Conservation (phyloP, 2,329 filamentous ascomycete genomes). For the Aureobasidium pullulans region DNA sequence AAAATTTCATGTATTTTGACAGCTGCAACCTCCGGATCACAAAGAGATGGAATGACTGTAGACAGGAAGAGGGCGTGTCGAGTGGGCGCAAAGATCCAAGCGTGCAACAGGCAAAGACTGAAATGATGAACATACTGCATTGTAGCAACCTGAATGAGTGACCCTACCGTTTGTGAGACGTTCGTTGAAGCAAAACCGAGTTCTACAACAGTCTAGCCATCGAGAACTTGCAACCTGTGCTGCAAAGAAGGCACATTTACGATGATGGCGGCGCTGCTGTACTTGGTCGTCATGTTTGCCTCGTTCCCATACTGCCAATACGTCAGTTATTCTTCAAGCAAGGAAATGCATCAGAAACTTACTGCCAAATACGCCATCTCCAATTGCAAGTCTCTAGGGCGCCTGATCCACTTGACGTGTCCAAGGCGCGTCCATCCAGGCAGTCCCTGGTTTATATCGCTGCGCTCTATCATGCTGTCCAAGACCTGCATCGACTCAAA, state of each 20-base stretch:
- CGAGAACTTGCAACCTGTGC: background rate
- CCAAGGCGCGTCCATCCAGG: background rate
- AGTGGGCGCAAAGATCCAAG: no score
- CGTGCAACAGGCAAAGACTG: no score
- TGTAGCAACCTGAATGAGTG: no score
- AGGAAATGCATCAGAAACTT: background rate
- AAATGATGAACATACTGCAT: no score
- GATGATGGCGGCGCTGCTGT: constrained; percentile 3
- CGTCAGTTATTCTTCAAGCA: background rate
- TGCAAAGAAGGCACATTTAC: background rate
- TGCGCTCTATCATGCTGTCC: background rate
- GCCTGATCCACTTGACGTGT: background rate
- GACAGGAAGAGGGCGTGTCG: no score
- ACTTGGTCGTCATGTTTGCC: background rate
- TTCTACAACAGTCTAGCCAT: no score
- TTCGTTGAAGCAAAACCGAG: no score
- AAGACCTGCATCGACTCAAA: background rate
- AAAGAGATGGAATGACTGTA: no score
- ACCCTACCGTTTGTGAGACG: no score
- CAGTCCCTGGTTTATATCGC: background rate
- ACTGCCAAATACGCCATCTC: background rate
- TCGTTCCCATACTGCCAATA: constrained; percentile 1
- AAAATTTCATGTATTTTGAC: no score
- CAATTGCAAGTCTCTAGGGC: background rate
- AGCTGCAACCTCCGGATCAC: no score